Base-by-base conservation (phyloP, 2,329 filamentous ascomycete genomes). In the Pseudocercospora cruenta region DNA sequence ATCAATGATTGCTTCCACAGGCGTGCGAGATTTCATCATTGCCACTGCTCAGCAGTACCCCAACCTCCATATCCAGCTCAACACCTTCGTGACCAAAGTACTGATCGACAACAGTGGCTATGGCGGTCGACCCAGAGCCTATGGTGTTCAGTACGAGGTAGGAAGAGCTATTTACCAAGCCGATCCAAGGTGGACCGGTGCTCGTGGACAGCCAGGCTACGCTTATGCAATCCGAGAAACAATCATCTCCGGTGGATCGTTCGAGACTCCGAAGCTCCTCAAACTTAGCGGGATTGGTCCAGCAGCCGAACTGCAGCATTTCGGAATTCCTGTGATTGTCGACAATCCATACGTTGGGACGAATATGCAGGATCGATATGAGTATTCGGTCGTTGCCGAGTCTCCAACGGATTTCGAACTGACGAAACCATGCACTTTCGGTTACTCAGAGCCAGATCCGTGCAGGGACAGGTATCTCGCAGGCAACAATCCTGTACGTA, bases 261-360 rank as follows among this genome's bases (percentile, higher is more conserved):
- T 86, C 76, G 87, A 90, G 77, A 84, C 85, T 1, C 87, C 87
- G 7, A 88, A 90, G 75, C 77, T 91, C 3, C 84, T 91, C 12
- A 86, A 88, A 78, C 83, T 90, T 1, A 86, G 82, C 58, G 88
- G 88, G n/a, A 82, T 91, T 43, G 88, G 88, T 0, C 86, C 87
- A 0, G 72, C 77, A 14, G 73, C 78, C 0, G 83, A 88, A 69
- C 82, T 91, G 3, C 67, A 80, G 19, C 79, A 80, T 62, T 82
- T 86, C 71, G 77, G 80, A 19, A 89, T 90, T 68, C 73, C 81
- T 1, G 77, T 86, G 0, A 69, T 88, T 16, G 80, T 83, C 6
- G 82, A 90, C 67, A 84, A 87, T 0, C 84, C 85, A 0, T 86
- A 88, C 53, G 87, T 91, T 2, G 88, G 89, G 7, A 84, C 84